Base-by-base conservation (phyloP, 2,329 filamentous ascomycete species). In the Exophiala viscosa region DNA sequence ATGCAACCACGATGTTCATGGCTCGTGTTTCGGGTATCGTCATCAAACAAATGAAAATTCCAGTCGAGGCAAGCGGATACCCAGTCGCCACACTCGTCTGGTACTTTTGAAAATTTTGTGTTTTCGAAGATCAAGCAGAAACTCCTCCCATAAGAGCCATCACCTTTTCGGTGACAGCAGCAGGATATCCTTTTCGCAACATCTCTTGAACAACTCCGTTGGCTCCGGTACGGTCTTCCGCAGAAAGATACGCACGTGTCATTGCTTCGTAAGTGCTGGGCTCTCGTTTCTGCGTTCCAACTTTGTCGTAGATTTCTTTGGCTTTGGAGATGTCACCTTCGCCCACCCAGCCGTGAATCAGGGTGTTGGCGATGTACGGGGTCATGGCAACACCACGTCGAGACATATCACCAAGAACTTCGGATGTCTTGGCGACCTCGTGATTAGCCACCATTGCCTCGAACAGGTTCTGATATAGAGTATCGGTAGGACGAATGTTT, bases 181-280 rank as follows among this genome's bases (percentile, higher is more conserved):
- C 83, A 42, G 93, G 93, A 67, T 97, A 99, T 35, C 91, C 91
- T 52, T 93, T 83, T 42, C 84, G 85, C 33, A 96, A 78, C 81
- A 96, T 96, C 77, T 99, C 93, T 50, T 86, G 81, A 18, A 96
- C 91, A 11, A 96, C 86, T 9, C 67, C 73, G 73, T 90, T 84
- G 35, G 93, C 93, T 52, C 81, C 79, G 44, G 84, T 80, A 32
- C 88, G 85, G 67, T 95, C 84, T 67, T 95, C 89, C 3, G 87
- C 86, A 9, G 90, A 84, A 49, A 99, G 82, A 72, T 86, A 96
- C 1, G 93, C 93, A 41, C 93, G 82, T 4, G 91, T 96, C 93
- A 99, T 99, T 36, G 92, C 91, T 74, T 99, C 93, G 70, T 99
- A 99, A 3, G 93, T 99, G 76, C 90, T 96, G 3, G 93, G 93